Conservation (phyloP, 1,284 basidiomycete genomes). For the Caloboletus firmus region DNA sequence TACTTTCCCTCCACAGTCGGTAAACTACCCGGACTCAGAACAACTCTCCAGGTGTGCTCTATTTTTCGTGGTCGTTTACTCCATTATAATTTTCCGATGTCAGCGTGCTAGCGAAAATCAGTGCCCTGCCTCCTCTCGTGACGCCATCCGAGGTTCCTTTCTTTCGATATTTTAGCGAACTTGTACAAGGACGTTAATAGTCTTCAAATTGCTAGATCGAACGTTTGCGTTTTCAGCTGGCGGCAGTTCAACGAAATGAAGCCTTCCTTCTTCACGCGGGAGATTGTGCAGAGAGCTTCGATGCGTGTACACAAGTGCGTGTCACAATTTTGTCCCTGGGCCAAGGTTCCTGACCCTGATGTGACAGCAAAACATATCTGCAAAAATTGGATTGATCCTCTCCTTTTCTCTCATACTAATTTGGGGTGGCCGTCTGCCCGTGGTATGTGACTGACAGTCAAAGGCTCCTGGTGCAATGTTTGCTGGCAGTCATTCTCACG, state of each 20-base stretch:
- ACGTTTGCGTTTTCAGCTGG: constrained; percentile 77
- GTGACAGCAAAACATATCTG: constrained; percentile 83
- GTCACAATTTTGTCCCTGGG: not conserved
- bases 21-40: constrained; percentile 39
- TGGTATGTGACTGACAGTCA: constrained; percentile 46
- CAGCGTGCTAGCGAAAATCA: constrained; percentile 78
- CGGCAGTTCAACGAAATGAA: constrained; percentile 80
- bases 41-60: constrained; percentile 34
- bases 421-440: constrained; percentile 90
- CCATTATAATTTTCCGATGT: not conserved
- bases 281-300: constrained; percentile 95
- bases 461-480: not conserved
- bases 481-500: constrained; percentile 8
- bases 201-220: constrained; percentile 64
- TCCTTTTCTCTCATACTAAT: constrained; percentile 95
- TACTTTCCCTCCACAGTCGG: constrained; percentile 26
- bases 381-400: constrained; percentile 91
- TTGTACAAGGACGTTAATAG: constrained; percentile 9
- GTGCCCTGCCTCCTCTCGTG: constrained; percentile 81
- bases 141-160: constrained; percentile 79
- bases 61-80: not conserved
- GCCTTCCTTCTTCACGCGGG: constrained; percentile 96
- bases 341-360: not conserved
- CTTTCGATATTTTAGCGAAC: not conserved
- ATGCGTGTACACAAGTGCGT: constrained; percentile 80